A percentile compares a stretch with the other conserved stretches of the same genome.
These are phyloP conservation scores for Xerocomellus intermedius DNA, from an alignment of 768 basidiomycete genomes.

Conservation along the genomic window DNA sequence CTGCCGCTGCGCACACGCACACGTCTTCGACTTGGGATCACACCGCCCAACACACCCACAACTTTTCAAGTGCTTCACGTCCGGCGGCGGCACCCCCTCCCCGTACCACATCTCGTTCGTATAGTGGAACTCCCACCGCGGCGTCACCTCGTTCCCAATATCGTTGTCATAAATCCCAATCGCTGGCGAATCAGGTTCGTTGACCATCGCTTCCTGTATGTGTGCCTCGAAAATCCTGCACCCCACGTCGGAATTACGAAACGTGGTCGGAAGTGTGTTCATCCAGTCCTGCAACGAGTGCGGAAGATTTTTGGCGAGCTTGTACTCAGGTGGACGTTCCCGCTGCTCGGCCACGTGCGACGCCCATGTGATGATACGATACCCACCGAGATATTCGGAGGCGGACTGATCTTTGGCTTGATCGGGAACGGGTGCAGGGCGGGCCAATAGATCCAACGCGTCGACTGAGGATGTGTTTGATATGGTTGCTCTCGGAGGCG, in stretches of 20 bases:
- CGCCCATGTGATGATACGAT: constrained; percentile 24
- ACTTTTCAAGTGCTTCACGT: constrained; percentile 53
- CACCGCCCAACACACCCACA: constrained; percentile 79
- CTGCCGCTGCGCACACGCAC: constrained; percentile 67
- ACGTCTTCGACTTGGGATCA: constrained; percentile 69
- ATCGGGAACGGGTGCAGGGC: background rate
- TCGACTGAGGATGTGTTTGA: background rate
- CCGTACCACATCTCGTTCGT: constrained; percentile 79
- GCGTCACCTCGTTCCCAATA: constrained; percentile 66
- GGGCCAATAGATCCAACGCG: background rate
- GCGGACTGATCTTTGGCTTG: background rate
- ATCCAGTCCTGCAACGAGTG: constrained; percentile 64
- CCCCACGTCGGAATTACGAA: constrained; percentile 42
- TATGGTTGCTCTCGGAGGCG: background rate
- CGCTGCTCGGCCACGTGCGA: constrained; percentile 20
- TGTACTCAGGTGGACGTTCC: constrained; percentile 21
- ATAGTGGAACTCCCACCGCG: constrained; percentile 86
- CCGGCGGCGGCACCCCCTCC: constrained; percentile 64
- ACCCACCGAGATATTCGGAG: background rate
- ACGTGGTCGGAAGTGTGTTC: constrained; percentile 47
- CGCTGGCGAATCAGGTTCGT: constrained; percentile 67
- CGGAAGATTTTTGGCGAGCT: constrained; percentile 51
- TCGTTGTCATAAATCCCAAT: constrained; percentile 64
- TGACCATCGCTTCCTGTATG: constrained; percentile 60
- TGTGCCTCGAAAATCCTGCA: constrained; percentile 59